Conservation (phyloP, 2,329 filamentous ascomycete genomes). For the Torrubiellomyces zombiae region DNA sequence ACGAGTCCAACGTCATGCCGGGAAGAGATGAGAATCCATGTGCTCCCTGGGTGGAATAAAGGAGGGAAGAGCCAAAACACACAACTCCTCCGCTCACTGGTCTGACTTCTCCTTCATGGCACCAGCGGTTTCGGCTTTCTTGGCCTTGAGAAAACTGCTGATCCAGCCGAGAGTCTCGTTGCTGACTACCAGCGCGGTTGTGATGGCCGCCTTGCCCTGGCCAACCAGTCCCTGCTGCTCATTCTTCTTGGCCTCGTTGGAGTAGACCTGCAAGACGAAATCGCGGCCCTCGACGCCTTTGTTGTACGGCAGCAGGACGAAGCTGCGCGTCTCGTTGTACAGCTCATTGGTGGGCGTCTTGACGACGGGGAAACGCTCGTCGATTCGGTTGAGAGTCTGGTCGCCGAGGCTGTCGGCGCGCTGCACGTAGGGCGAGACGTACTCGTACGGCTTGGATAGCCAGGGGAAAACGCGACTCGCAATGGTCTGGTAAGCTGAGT, state of each 20-base stretch:
- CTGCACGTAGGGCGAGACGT: constrained; percentile 68
- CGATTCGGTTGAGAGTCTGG: constrained; percentile 51
- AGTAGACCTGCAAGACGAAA: constrained; percentile 40
- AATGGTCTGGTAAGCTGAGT: constrained; percentile 59
- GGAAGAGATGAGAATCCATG: too few species aligned
- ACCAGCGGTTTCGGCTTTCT: constrained; percentile 46
- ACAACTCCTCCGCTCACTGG: constrained; percentile 25
- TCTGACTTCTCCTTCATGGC: constrained; percentile 33
- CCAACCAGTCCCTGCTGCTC: constrained; percentile 48
- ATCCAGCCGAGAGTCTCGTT: constrained; percentile 48
- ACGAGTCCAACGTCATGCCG: too few species aligned
- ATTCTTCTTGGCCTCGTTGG: constrained; percentile 43
- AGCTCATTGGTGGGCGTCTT: constrained; percentile 62
- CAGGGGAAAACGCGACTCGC: constrained; percentile 58
- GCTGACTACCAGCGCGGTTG: constrained; percentile 49
- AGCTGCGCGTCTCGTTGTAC: constrained; percentile 43
- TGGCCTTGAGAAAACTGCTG: constrained; percentile 37
- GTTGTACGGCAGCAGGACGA: constrained; percentile 45
- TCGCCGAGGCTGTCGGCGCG: constrained; percentile 67
- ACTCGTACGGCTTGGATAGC: constrained; percentile 61
- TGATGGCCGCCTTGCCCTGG: constrained; percentile 52
- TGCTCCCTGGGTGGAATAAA: too few species aligned
- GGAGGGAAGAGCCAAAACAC: too few species aligned
- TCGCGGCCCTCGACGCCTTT: constrained; percentile 45
- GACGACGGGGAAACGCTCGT: constrained; percentile 54